Percentiles rank a stretch among this genome's conserved stretches.
These are phyloP conservation scores for Fragilariopsis cylindrus DNA, from an alignment of 108 stramenopile genomes.

Conservation along the genomic window DNA sequence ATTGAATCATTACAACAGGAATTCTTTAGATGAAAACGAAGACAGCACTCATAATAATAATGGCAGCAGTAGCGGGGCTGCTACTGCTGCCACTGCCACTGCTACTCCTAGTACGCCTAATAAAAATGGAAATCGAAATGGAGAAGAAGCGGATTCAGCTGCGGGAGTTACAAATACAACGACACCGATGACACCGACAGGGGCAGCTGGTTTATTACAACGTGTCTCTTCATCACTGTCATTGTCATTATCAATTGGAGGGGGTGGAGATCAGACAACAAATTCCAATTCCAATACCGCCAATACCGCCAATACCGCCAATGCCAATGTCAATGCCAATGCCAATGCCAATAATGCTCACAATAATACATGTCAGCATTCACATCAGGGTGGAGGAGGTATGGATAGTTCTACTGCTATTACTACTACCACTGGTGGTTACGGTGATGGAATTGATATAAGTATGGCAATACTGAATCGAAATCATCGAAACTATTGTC, in stretches of 20 bases:
- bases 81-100: too few species aligned
- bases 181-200: neutral
- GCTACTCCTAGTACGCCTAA: too few species aligned
- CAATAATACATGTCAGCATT: neutral
- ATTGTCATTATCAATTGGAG: neutral
- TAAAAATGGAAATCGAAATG: too few species aligned
- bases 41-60: too few species aligned
- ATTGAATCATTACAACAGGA: too few species aligned
- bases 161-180: neutral
- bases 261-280: neutral
- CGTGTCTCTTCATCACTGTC: conserved; percentile 2
- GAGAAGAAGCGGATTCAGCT: conserved; percentile 12
- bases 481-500: conserved; percentile 6
- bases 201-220: neutral
- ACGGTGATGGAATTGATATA: neutral
- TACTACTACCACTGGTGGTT: too few species aligned
- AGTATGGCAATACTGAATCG: neutral
- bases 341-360: neutral
- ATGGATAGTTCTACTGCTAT: too few species aligned
- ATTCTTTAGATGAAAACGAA: too few species aligned
- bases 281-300: neutral
- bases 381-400: neutral
- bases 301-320: neutral
- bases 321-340: neutral
- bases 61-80: too few species aligned